Base-by-base conservation (phyloP, 2,329 filamentous ascomycete species). In the Penicillium sp. region DNA sequence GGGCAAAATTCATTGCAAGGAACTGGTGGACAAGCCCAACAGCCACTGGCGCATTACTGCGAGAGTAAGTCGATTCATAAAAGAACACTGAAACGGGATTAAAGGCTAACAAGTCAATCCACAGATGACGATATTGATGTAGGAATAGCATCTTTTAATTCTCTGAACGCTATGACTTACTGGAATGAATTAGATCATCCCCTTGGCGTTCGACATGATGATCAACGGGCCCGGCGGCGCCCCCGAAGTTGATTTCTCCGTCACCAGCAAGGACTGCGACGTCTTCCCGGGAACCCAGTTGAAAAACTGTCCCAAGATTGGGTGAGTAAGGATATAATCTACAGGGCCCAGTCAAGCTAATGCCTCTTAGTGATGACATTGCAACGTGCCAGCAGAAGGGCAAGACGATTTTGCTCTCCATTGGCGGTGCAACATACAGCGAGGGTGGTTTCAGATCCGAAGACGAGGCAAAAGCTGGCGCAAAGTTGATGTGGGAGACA, bases 331-430 rank as follows among this genome's bases (percentile, higher is more conserved):
- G 4, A 3, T 7, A 24, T 13, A 9, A 35, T 33, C 7, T 37
- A 38, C 40, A 45, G 24, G 8, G 15, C 8, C 49, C 49, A 35
- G 60, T 63, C 57, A 69, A 65, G 51, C 65, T 72, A 56, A 70
- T 53, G 60, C 17, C 30, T 44, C 17, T 9, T 64, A 82, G 77
- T 38, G 71, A 75, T 45, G 82, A 85, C 58, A 85, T 86, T 65
- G 73, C 73, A 19, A 76, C 82, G 10, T 93, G 90, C 76, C 90
- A 93, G 74, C 68, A 76, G 15, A 77, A 86, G 63, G 85, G 85
- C 65, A 93, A 92, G 78, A 91, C 89, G 1, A 88, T 93, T 66
- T 73, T 91, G 49, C 81, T 93, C 10, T 92, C 90, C 2, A 81
- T 93, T 49, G 90, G 89, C 19, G 90, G 91, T 35, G 86, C 86